Base-by-base conservation (phyloP, 495 filamentous ascomycete genomes). In the Talaromyces liani region DNA sequence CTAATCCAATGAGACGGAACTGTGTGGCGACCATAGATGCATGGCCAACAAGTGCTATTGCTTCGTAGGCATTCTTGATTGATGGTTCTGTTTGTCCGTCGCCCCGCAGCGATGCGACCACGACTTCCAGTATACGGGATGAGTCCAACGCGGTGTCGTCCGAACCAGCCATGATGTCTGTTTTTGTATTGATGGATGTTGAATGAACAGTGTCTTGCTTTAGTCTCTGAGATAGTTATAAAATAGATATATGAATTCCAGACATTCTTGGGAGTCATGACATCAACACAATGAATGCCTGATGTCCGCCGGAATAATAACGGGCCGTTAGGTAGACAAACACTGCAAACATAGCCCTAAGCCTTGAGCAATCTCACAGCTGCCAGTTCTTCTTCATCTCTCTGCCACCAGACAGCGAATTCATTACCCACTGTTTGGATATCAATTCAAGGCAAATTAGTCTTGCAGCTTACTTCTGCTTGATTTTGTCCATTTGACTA, bases 41-140 rank as follows among this genome's bases (percentile, higher is more conserved):
- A 72, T 98, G 93, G 47, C 85, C 80, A 67, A 94, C 87, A 45
- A 98, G 84, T 9, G 92, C 91, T 64, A 96, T 76, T 49, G 90
- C 91, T 75, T 98, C 95, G 73, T 89, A 89, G 2, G 90, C 80
- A 69, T 84, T 88, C 66, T 87, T 89, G 62, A 98, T 76, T 64
- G 87, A 82, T 72, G 70, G 64, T 59, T 72, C 69, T 14, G 62
- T 64, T 34, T 67, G 68, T 61, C 61, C 66, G 51, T 69, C 57
- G 16, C 55, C 69, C 27, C 67, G 64, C 10, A 80, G 65, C 65
- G 77, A 75, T 63, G 57, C 65, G 34, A 66, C 67, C 10, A 74
- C 77, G 29, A 78, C 64, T 20, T 66, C 69, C 47, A 80, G 62
- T 56, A 80, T 66, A 49, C 72, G 66, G 47, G 76, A 70, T 14